These are phyloP conservation scores for Fusarium nygamai DNA, from an alignment of 2,329 filamentous ascomycete genomes.

Conservation along the genomic window DNA sequence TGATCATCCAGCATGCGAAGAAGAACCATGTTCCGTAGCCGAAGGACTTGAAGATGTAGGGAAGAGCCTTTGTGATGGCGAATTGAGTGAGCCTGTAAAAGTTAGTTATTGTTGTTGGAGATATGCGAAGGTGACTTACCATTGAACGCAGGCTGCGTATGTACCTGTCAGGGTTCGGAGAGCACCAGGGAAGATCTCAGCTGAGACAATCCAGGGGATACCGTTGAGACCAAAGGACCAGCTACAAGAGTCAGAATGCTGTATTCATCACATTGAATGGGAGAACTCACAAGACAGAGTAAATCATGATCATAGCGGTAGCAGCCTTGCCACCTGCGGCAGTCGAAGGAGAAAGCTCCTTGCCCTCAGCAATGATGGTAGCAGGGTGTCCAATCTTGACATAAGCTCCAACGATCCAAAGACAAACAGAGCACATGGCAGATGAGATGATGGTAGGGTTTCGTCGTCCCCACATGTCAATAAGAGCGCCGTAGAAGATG, in stretches of 20 bases:
- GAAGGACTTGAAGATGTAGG: constrained; percentile 56
- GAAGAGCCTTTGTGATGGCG: constrained; percentile 55
- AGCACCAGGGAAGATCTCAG: constrained; percentile 57
- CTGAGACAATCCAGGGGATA: constrained; percentile 57
- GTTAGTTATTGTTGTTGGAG: background rate
- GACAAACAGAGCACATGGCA: constrained; percentile 57
- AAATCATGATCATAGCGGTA: constrained; percentile 65
- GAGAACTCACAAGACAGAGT: constrained; percentile 60
- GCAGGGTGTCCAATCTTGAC: constrained; percentile 62
- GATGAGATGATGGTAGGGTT: constrained; percentile 59
- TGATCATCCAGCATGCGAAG: constrained; percentile 63
- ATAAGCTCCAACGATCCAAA: constrained; percentile 64
- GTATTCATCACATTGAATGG: accelerated
- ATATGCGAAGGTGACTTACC: constrained; percentile 20
- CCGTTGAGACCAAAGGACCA: constrained; percentile 58
- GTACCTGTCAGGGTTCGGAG: constrained; percentile 55
- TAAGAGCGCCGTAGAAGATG: constrained; percentile 53
- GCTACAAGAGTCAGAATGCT: constrained; percentile 30
- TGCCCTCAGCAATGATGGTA: constrained; percentile 54
- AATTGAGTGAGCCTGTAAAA: constrained; percentile 49
- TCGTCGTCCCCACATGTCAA: constrained; percentile 54
- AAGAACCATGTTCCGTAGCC: constrained; percentile 66
- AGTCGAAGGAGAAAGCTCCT: constrained; percentile 53
- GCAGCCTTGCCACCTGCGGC: constrained; percentile 61
- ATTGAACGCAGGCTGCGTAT: constrained; percentile 53